Base-by-base conservation (phyloP, 2,329 filamentous ascomycete genomes). In the Stylonectria norvegica region DNA sequence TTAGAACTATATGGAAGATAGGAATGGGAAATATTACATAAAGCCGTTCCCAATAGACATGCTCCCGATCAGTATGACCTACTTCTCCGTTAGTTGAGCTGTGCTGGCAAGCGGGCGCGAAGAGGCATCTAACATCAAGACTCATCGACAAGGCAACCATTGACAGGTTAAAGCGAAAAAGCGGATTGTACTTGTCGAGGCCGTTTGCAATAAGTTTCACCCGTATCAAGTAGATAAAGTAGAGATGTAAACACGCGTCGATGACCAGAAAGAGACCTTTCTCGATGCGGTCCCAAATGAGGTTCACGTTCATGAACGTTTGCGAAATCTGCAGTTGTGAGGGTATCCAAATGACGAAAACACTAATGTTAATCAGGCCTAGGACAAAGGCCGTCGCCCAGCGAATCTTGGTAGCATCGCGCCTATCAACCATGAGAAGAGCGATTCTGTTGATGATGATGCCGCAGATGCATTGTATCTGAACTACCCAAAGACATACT, bases 181-280 rank as follows among this genome's bases (percentile, higher is more conserved):
- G 22, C 5, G 42, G 42, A 7, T 78, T 76, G 49, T 79, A 71
- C 42, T 76, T 68, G 38, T 79, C 75, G 54, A 95, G 70, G 35
- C 75, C 77, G 41, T 71, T 70, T 1, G 88, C 88, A 59, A 91
- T 93, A 51, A 88, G 83, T 53, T 80, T 75, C 5, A 87, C 73
- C 25, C 73, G 46, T 16, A 79, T 68, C 37, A 78, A 75, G 53
- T 76, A 72, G 7, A 83, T 79, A 30, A 76, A 67, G 64, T 86
- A 86, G 0, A 75, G 75, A 61, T 86, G 83, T 16, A 44, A 30
- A 20, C 37, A 40, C n/a, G 42, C 42, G n/a, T 44, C 42, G 7
- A 44, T 34, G 3, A 44, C 18, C 30, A 44, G 18, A 30, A 44
- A 44, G 12, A 44, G 32, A 5, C 30, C 42, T 15, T 44, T 44